Base-by-base conservation (phyloP, 768 basidiomycete species). In the Podaxis sp. region DNA sequence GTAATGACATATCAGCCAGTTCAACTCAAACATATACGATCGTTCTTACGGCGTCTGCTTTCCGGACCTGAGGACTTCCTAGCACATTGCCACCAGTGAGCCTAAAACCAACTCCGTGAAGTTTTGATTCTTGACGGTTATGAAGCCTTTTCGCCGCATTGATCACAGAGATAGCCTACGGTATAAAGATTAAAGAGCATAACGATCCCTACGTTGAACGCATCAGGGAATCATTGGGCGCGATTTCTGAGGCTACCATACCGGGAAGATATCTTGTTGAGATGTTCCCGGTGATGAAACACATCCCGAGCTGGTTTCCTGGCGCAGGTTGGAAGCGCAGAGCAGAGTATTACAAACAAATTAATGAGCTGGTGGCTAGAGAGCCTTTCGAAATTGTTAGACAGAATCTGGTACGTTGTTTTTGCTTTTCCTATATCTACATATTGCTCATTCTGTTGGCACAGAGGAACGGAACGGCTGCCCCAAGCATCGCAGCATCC, bases 101-200 rank as follows among this genome's bases (percentile, higher is more conserved):
- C 41, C 15, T 8, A 43, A 43, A 7, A 7, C 27, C 27, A 29
- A 29, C 27, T 29, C 27, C 6, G 27, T 29, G 27, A 29, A 29
- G 6, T 29, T 29, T 29, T 29, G 7, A 6, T 29, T 29, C 27
- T 29, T 58, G 38, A 54, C 19, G 13, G 38, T 55, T 37, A 37
- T 17, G 19, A 46, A 80, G 79, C 40, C 66, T 79, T 9, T 79
- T 77, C 9, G 76, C 77, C 41, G 71, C 75, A 0, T 80, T 79
- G 52, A 80, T 82, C 29, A 66, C 75, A 4, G 64, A 65, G 2
- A 66, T 70, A 12, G 67, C 68, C 2, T 77, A 76, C 54, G 76
- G 76, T 3, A 59, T 74, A 17, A 52, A 70, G 15, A 63, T 73
- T 3, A 51, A 63, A 6, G 63, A 67, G 9, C 65, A 70, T 13